These are phyloP conservation scores for Aegle marmelos DNA, from an alignment of 345 rosid species.

Conservation along the genomic window DNA sequence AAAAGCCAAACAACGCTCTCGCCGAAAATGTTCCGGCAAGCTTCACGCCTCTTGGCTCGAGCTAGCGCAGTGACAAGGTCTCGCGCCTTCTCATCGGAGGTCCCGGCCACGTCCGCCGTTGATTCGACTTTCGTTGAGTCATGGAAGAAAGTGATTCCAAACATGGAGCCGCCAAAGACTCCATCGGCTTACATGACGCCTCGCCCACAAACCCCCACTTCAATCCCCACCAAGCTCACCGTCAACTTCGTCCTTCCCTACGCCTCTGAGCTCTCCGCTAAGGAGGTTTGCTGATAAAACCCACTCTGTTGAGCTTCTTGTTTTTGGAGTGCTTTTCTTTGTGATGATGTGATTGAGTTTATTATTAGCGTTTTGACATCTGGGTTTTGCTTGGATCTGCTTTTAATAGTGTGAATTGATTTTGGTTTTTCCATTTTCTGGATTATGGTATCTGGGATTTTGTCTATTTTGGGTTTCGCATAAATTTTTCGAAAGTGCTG, in stretches of 20 bases:
- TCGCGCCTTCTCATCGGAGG: conserved; percentile 52
- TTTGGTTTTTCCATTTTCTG: not conserved
- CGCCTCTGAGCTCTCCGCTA: conserved; percentile 46
- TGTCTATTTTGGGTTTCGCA: not conserved
- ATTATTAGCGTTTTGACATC: conserved; percentile 6
- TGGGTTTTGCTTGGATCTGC: conserved; percentile 14
- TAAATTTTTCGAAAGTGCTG: not conserved
- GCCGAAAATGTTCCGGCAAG: conserved; percentile 44
- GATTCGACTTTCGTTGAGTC: conserved; percentile 54
- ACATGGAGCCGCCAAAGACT: conserved; percentile 75
- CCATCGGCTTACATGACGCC: conserved; percentile 68
- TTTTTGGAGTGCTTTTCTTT: not conserved
- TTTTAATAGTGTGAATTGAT: not conserved
- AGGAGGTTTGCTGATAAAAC: conserved; percentile 41
- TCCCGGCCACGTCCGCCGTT: conserved; percentile 40
- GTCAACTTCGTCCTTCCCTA: conserved; percentile 86
- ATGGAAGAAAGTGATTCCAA: conserved; percentile 74
- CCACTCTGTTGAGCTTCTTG: not conserved
- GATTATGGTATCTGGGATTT: not conserved
- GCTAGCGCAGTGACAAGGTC: conserved; percentile 21
- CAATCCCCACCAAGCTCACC: conserved; percentile 78
- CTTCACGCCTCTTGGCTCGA: conserved; percentile 48
- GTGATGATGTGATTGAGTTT: not conserved
- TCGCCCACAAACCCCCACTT: conserved; percentile 54
- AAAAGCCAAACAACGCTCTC: not conserved